Base-by-base conservation (phyloP, 75 land plant genomes). In the Chamaecyparis obtusa region DNA sequence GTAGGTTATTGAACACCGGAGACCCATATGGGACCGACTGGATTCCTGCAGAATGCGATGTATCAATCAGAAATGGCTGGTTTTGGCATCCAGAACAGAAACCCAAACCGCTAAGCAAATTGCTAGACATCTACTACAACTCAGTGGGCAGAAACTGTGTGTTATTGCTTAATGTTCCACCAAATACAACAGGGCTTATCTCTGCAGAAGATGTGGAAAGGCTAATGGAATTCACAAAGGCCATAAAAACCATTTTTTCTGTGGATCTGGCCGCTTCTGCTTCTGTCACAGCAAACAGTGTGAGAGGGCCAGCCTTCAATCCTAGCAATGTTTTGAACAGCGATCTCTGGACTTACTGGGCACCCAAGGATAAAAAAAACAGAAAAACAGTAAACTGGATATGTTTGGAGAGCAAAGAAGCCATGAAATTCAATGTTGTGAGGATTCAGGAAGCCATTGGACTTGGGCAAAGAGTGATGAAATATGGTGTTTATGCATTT, bases 31-130 rank as follows among this genome's bases (percentile, higher is more conserved):
- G 99, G 37, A 87, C 88, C 0, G 94, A 98, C 87, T 98, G 99
- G 99, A 88, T 96, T 75, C 99, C 98, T 24, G 85, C 98, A 41
- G 99, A 98, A 86, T 98, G 99, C 72, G 98, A 98, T 74, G 98
- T 98, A 9, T 98, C 99, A 15, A 95, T 98, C 84, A 85, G 99
- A 24, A 60, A 78, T 0, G 99, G 99, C 5, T 98, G 99, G 99
- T 98, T 98, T 88, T 98, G 99, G 99, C 99, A 98, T 88, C 87
- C 87, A 48, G 72, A 91, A 33, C 86, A 98, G 88, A 51, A 88
- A 43, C 96, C 99, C 11, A 95, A 94, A 87, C 83, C 83, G 13
- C 89, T 96, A 64, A 91, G 86, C 55, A 4, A 91, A 48, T 90
- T 98, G 2, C 93, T 96, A 0, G 88, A 98, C 84, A 91, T 96